Conservation (phyloP, 495 filamentous ascomycete species). For the Aspergillus wentii region DNA sequence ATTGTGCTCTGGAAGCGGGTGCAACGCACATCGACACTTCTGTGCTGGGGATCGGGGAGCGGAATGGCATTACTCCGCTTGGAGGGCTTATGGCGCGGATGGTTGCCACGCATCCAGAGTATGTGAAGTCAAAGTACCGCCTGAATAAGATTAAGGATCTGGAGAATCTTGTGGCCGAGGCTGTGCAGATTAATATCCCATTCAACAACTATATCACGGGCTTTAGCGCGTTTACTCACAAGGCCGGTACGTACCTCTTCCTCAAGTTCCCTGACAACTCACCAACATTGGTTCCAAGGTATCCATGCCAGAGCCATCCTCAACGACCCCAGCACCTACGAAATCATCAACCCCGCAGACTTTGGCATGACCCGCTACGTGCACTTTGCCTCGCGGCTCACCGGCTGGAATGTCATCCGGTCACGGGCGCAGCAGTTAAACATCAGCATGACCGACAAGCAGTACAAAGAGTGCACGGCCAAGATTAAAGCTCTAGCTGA, state of each 20-base stretch:
- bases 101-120: constrained; percentile 45
- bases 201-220: constrained; percentile 69
- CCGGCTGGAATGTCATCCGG: constrained; percentile 95
- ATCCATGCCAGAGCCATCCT: constrained; percentile 94
- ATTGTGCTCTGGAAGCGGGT: constrained; percentile 49
- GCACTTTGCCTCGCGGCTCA: constrained; percentile 82
- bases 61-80: constrained; percentile 48
- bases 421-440: constrained; percentile 81
- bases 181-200: constrained; percentile 50
- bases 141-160: constrained; percentile 49
- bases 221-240: constrained; percentile 93
- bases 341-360: constrained; percentile 87
- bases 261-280: no score
- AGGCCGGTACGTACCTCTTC: constrained; percentile 92
- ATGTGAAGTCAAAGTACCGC: constrained; percentile 49
- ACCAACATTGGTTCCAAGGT: no score
- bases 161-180: constrained; percentile 47
- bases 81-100: constrained; percentile 52
- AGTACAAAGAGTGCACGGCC: constrained; percentile 84
- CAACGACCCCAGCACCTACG: constrained; percentile 84
- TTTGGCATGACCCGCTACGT: constrained; percentile 87
- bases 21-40: constrained; percentile 50
- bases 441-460: constrained; percentile 78
- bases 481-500: constrained; percentile 95
- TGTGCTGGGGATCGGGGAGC: constrained; percentile 50